Evolutionary conservation across 257 asterid species (phyloP).

Genomic region (Osmanthus fragrans): DNA sequence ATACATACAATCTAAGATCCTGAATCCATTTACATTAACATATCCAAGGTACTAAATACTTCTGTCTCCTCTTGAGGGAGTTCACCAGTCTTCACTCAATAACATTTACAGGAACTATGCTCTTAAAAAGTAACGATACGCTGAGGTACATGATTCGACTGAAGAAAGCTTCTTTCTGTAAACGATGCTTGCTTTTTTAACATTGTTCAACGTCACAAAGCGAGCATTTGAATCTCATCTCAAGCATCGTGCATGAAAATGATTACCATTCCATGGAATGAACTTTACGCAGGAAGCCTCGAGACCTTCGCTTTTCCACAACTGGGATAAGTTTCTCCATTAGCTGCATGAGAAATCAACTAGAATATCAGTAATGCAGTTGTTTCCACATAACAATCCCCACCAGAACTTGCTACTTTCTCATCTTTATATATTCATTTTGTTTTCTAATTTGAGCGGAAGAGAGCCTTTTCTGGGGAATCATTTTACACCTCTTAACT

Average conservation of each 20-base stretch:
- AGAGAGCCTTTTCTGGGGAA: background rate
- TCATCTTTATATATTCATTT: background rate
- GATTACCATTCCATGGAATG: slow-evolving; percentile 56
- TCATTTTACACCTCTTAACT: background rate
- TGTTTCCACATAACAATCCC: background rate
- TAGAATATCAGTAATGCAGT: slow-evolving; percentile 11
- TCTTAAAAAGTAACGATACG: slow-evolving; percentile 9
- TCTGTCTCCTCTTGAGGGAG: background rate
- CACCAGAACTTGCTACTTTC: background rate
- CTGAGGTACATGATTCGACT: background rate
- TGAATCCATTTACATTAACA: background rate
- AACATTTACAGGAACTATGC: slow-evolving; percentile 12
- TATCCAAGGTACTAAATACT: background rate
- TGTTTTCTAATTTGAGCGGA: background rate
- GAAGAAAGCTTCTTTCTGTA: background rate
- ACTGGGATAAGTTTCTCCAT: slow-evolving; percentile 82
- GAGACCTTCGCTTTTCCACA: slow-evolving; percentile 64
- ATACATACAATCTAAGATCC: background rate
- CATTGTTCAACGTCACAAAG: slow-evolving; percentile 22
- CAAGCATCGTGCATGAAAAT: background rate
- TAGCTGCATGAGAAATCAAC: slow-evolving; percentile 46
- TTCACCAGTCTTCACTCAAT: background rate
- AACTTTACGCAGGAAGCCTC: slow-evolving; percentile 48
- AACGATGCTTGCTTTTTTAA: background rate
- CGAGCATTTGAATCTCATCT: slow-evolving; percentile 25